Base-by-base conservation (phyloP, 352 stramenopile genomes). In the Globisporangium okanoganense region DNA sequence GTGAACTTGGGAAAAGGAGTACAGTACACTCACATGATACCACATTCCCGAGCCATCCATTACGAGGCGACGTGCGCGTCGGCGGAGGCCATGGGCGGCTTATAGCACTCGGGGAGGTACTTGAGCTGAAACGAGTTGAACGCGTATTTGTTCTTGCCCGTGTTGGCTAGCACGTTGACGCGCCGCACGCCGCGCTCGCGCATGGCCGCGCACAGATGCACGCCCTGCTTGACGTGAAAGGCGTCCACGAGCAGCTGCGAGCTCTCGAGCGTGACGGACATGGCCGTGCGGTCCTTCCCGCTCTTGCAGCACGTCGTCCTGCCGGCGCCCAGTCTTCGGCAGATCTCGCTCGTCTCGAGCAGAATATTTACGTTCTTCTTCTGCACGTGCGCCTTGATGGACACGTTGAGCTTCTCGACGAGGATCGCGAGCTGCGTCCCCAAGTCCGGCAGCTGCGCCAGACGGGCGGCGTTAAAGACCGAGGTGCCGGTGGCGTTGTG, bases 81-180 rank as follows among this genome's bases (percentile, higher is more conserved):
- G 10, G 84, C 80, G 7, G 88, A 88, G 13, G 88, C 70, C n/a
- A 85, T 69, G 10, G 93, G 93, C 14, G 93, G 92, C 51, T 95
- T 87, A 72, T 97, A 98, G 61, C 91, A 91, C 58, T 90, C 79
- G 3, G 97, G 97, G 71, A 99, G 97, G 67, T 98, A 98, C 76
- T 98, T 97, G 55, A 97, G 84, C 78, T 99, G 97, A 58, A 99
- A 86, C 13, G 87, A 87, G 73, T 99, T 99, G 74, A 99, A 99
- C 12, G 96, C 96, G 76, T 97, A 99, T 64, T 97, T 97, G 55
- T 89, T 86, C 65, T 94, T 95, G 44, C 86, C 86, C 14, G 86
- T 95, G 62, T 95, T 95, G 12, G 79, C 86, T 22, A 95, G 61
- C 51, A 95, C 86, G 53, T 95, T 95, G 2, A 93, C 72, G 27